Conservation (phyloP, 352 stramenopile species). For the Phytophthora pluvialis region DNA sequence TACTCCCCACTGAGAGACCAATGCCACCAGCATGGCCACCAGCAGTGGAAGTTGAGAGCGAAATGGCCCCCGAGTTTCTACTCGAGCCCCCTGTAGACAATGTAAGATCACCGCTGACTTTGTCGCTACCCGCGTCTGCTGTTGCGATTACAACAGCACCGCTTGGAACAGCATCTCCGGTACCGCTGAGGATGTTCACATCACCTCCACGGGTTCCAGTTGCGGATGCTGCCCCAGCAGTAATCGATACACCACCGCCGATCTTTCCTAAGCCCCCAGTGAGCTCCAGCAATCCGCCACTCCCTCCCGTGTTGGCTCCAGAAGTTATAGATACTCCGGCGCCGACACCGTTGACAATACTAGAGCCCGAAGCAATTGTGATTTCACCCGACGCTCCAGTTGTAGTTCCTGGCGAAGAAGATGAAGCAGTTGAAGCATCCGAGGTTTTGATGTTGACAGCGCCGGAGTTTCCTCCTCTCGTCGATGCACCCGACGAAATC, state of each 20-base stretch:
- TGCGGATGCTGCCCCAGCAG: conserved; percentile 11
- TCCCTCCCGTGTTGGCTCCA: conserved; percentile 13
- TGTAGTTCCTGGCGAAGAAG: neutral
- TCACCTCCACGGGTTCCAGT: conserved; percentile 15
- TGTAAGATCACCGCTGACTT: conserved; percentile 33
- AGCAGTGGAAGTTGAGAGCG: conserved; percentile 26
- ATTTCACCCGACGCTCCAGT: conserved; percentile 28
- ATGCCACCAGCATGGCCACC: conserved; percentile 36
- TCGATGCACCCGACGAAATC: conserved; percentile 23
- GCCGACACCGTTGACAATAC: conserved; percentile 5
- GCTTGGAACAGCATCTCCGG: conserved; percentile 21
- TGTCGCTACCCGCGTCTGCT: conserved; percentile 19
- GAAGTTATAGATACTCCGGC: conserved; percentile 13
- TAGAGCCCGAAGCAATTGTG: conserved; percentile 15
- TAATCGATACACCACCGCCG: conserved; percentile 21
- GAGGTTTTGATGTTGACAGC: conserved; percentile 25
- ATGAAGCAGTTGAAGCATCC: conserved; percentile 1
- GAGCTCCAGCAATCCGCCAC: conserved; percentile 20
- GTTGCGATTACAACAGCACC: conserved; percentile 34
- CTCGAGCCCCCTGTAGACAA: conserved; percentile 33
- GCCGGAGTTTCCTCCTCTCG: conserved; percentile 26
- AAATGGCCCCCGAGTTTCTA: conserved; percentile 38
- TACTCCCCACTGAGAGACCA: conserved; percentile 27
- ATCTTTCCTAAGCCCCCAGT: conserved; percentile 20
- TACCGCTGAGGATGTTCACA: conserved; percentile 27